phyloP scores from a whole-genome alignment of 2,329 filamentous ascomycete species.

The Hypomyces perniciosus region DNA sequence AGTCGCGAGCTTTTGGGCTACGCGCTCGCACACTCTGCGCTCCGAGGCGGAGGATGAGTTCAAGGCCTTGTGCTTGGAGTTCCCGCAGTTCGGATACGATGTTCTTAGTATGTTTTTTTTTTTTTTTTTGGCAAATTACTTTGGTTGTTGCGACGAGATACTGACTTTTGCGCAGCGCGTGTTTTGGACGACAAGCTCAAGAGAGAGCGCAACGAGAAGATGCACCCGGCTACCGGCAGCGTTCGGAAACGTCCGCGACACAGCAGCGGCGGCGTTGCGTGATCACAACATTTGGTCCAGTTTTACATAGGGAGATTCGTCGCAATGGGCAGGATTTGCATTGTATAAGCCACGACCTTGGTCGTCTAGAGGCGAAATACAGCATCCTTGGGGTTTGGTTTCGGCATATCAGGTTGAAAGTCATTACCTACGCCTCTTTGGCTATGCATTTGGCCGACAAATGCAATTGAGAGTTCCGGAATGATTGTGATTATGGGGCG shows the following conservation, averaged over 20 bases:
- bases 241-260: constrained; percentile 53
- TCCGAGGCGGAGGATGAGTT: constrained; percentile 85
- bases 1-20: constrained; percentile 87
- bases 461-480: too few relatives aligned
- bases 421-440: too few relatives aligned
- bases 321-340: too few relatives aligned
- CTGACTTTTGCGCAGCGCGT: constrained; percentile 40
- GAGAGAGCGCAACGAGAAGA: constrained; percentile 55
- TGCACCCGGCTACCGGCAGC: constrained; percentile 45
- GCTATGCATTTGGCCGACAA: too few relatives aligned
- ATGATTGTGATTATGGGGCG: too few relatives aligned
- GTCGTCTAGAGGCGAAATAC: too few relatives aligned
- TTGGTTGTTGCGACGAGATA: neutral
- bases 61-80: constrained; percentile 77
- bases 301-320: too few relatives aligned
- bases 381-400: too few relatives aligned
- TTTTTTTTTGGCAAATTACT: neutral
- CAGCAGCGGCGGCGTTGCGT: constrained; percentile 32
- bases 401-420: too few relatives aligned
- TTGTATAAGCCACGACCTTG: too few relatives aligned
- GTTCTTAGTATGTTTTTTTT: constrained; percentile 61
- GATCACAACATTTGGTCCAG: neutral
- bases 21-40: constrained; percentile 70
- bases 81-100: constrained; percentile 88
- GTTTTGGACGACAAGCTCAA: constrained; percentile 63